Evolutionary conservation across 768 basidiomycete species (phyloP).

Genomic region (Boletus speciosus): DNA sequence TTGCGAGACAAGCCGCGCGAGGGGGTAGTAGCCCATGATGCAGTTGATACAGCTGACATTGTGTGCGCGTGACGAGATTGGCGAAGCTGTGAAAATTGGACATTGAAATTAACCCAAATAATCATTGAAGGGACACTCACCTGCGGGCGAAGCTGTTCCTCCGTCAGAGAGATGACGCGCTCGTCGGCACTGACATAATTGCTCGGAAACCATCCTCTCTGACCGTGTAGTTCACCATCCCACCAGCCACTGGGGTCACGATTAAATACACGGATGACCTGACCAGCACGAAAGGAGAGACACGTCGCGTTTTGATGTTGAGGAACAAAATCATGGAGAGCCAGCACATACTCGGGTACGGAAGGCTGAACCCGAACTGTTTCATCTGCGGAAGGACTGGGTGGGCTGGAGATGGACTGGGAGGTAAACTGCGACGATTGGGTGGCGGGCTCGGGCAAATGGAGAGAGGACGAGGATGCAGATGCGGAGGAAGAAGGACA

Average conservation of each 20-base stretch:
- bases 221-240: constrained; percentile 91
- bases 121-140: constrained; percentile 32
- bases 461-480: constrained; percentile 47
- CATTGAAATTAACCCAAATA: background rate
- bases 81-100: constrained; percentile 23
- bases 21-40: constrained; percentile 51
- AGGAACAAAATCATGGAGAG: constrained; percentile 88
- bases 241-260: constrained; percentile 93
- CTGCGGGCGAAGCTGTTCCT: constrained; percentile 49
- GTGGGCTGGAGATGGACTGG: constrained; percentile 33
- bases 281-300: constrained; percentile 84
- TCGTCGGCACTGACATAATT: constrained; percentile 84
- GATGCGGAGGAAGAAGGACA: constrained; percentile 49
- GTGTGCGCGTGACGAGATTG: constrained; percentile 47
- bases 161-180: constrained; percentile 46
- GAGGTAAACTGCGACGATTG: constrained; percentile 26
- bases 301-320: constrained; percentile 72
- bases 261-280: constrained; percentile 88
- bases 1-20: constrained; percentile 37
- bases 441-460: constrained; percentile 33
- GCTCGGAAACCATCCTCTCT: constrained; percentile 96
- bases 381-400: constrained; percentile 45
- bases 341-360: constrained; percentile 72
- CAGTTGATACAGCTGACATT: constrained; percentile 48
- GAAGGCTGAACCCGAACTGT: constrained; percentile 39